Base-by-base conservation (phyloP, 2,329 filamentous ascomycete species). In the Parastagonospora avenae region DNA sequence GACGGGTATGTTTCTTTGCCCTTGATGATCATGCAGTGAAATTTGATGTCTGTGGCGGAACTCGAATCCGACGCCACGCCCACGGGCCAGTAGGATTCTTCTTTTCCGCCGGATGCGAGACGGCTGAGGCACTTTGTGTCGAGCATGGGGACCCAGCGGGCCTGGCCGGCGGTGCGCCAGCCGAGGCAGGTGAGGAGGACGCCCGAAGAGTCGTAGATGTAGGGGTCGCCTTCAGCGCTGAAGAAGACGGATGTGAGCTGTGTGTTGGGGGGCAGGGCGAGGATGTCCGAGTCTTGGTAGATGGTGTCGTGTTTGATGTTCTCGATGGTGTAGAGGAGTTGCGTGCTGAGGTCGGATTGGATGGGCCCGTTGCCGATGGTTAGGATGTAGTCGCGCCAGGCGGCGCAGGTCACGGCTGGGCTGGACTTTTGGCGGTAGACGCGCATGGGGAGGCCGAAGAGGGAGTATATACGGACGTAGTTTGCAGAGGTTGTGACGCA, bases 11-110 rank as follows among this genome's bases (percentile, higher is more conserved):
- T 85, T 70, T 99, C 94, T 31, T 89, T 90, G 56, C 94, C 94
- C 77, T 99, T 99, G 68, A 99, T 86, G 64, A 99, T 97, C 76
- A 99, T 97, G 77, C 95, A 99, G 80, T 97, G 93, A 75, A 99
- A 99, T 67, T 89, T 93, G 65, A 89, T 83, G 67, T 92, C 86
- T 5, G 91, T 91, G 1, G 96, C 90, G 14, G 31, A 29, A 10
- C 12, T 8, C 4, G 19, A 40, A 1, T 92, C 92, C 67, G 89
- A 83, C 64, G 93, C 91, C 1, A 97, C 92, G 1, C 94, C 94
- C 29, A 99, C 91, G 1, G 94, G 94, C 84, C 92, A 99, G 78
- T 99, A 99, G 0, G 82, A 85, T 75, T 99, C 94, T 58, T 89
- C 84, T 74, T 96, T 97, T 50, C 88, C 87, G 24, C 94, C 94